Conservation (phyloP, 2,329 filamentous ascomycete genomes). For the Talaromyces pinophilus region DNA sequence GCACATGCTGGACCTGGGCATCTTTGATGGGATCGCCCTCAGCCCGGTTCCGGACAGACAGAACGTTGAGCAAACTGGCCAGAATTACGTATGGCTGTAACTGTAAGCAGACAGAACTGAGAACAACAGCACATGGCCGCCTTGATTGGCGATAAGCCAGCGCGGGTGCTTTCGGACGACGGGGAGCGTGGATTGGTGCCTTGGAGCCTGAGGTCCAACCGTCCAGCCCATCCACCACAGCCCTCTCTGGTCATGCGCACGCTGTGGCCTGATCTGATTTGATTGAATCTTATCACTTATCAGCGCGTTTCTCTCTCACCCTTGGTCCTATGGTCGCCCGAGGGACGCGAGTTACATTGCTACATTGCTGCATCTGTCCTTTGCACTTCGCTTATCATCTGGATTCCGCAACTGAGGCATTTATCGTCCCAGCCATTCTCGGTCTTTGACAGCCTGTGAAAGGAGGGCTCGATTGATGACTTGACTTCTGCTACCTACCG, state of each 20-base stretch:
- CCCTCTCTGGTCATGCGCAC: constrained; percentile 14
- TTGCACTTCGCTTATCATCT: background rate
- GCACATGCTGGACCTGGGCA: constrained; percentile 9
- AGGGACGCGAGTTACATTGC: constrained; percentile 1
- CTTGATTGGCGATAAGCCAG: constrained; percentile 22
- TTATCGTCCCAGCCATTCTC: background rate
- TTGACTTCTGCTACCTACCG: background rate
- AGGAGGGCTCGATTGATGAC: background rate
- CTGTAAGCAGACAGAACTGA: background rate
- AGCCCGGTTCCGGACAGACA: background rate
- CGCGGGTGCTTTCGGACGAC: constrained; percentile 22
- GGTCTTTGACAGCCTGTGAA: background rate
- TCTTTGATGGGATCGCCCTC: background rate
- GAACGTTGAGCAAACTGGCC: background rate
- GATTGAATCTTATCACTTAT: constrained; percentile 3
- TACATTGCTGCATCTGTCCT: background rate
- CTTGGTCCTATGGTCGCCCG: background rate
- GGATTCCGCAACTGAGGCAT: constrained; percentile 3
- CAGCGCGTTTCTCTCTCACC: constrained; percentile 1
- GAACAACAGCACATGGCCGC: constrained; percentile 14
- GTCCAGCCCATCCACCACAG: background rate
- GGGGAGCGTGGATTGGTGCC: constrained; percentile 1
- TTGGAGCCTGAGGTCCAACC: constrained; percentile 18
- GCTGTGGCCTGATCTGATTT: constrained; percentile 13
- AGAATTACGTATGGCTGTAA: background rate